These are phyloP conservation scores for Calycina herbarum DNA, from an alignment of 2,329 filamentous ascomycete genomes.

Conservation along the genomic window DNA sequence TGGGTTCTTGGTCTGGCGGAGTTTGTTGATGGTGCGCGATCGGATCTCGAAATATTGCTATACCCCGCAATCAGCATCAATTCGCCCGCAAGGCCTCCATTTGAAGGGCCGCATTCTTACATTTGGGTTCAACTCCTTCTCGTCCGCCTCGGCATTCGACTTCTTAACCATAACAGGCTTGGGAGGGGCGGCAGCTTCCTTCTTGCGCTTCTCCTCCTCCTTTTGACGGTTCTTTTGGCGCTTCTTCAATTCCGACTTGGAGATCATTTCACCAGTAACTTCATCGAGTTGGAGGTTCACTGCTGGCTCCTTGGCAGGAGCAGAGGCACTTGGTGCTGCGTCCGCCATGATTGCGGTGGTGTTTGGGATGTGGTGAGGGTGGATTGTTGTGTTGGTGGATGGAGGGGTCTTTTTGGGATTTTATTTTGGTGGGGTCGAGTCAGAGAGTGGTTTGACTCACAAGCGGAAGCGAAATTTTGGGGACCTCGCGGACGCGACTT, in stretches of 20 bases:
- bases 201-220: constrained; percentile 86
- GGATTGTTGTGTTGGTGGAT: constrained; percentile 8
- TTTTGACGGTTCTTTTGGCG: constrained; percentile 86
- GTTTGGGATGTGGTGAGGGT: constrained; percentile 6
- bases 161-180: constrained; percentile 61
- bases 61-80: constrained; percentile 25
- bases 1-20: constrained; percentile 70
- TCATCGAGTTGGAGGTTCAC: constrained; percentile 74
- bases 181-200: constrained; percentile 67
- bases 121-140: constrained; percentile 76
- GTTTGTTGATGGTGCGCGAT: constrained; percentile 75
- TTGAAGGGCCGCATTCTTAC: constrained; percentile 45
- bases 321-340: constrained; percentile 22
- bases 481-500: no score
- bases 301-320: constrained; percentile 29
- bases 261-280: constrained; percentile 84
- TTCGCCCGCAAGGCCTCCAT: not conserved
- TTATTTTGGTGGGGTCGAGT: constrained; percentile 23
- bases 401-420: constrained; percentile 14
- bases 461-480: constrained; percentile 1
- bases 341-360: constrained; percentile 36
- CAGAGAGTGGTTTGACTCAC: constrained; percentile 18
- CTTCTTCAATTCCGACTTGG: constrained; percentile 91
- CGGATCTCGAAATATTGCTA: constrained; percentile 97
- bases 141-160: constrained; percentile 50